These are phyloP conservation scores for Dictyostelium discoideum DNA, from an alignment of 78 protist genomes.

Conservation along the genomic window dicty_2.7 NC_007091.3:800501-801000, in stretches of 20 bases:
- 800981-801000: not conserved
- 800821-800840: conserved; percentile 59
- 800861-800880: conserved; percentile 69
- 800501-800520: conserved; percentile 27
- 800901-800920: not conserved
- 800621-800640: conserved; percentile 29
- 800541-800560: conserved; percentile 10
- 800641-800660: no score
- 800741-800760: conserved; percentile 65
- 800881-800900: not conserved
- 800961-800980: no score
- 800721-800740: conserved; percentile 22
- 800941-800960: not conserved
- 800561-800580: conserved; percentile 31
- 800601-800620: conserved; percentile 57
- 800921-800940: no score
- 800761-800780: conserved; percentile 54
- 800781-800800: conserved; percentile 54
- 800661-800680: no score
- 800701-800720: not conserved
- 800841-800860: conserved; percentile 57
- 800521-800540: conserved; percentile 16
- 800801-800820: conserved; percentile 55
- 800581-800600: conserved; percentile 43
- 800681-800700: not conserved